Conservation (phyloP, 2,329 filamentous ascomycete species). For the Fusarium kyushuense region DNA sequence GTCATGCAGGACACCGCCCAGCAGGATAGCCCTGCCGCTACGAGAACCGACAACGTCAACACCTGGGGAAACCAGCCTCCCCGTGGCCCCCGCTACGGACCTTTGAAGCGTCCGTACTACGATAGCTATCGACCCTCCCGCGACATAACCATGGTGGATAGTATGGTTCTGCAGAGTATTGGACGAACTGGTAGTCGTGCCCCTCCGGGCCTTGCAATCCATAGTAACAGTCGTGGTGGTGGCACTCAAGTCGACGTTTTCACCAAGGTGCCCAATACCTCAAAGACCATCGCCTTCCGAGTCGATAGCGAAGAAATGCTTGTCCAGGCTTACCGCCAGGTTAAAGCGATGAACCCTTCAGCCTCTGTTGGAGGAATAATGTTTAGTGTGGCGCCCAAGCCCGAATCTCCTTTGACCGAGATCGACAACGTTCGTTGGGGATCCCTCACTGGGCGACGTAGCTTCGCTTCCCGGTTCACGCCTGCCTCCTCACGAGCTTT, state of each 20-base stretch:
- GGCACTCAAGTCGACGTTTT: slow-evolving; percentile 23
- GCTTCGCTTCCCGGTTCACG: not conserved
- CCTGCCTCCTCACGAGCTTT: not conserved
- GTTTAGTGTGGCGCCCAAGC: slow-evolving; percentile 12
- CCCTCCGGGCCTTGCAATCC: slow-evolving; percentile 1
- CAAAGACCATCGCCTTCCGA: slow-evolving; percentile 18
- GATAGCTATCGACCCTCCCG: not conserved
- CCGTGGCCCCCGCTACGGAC: not conserved
- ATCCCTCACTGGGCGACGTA: not conserved
- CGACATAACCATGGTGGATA: slow-evolving; percentile 8
- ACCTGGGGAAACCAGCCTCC: not conserved
- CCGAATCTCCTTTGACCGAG: not conserved
- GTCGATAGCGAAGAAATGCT: slow-evolving; percentile 21
- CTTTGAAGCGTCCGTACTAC: not conserved
- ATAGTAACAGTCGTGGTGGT: slow-evolving; percentile 21
- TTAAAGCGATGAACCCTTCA: slow-evolving; percentile 25
- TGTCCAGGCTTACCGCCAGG: slow-evolving; percentile 10
- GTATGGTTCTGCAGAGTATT: slow-evolving; percentile 17
- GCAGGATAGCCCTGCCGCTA: not conserved
- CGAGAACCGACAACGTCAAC: not conserved
- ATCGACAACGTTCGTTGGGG: slow-evolving; percentile 9
- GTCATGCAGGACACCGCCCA: not conserved
- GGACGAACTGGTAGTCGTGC: not conserved
- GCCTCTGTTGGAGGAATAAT: slow-evolving; percentile 16
- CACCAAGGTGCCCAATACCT: slow-evolving; percentile 1